Evolutionary conservation across 2,329 filamentous ascomycete genomes (phyloP).

Genomic region (Fusarium sp.): DNA sequence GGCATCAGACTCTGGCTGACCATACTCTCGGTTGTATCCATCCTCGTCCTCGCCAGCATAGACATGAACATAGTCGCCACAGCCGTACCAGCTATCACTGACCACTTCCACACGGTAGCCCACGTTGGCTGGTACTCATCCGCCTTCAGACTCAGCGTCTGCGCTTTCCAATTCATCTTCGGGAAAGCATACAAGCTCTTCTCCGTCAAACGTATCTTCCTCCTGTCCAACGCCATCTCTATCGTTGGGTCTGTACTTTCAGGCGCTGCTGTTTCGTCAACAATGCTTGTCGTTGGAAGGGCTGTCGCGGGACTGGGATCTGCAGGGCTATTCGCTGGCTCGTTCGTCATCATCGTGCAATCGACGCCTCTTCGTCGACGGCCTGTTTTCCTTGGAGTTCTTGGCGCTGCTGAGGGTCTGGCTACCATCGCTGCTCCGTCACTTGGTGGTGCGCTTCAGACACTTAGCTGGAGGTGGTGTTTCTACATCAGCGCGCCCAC

Average conservation of each 20-base stretch:
- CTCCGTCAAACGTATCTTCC: conserved; percentile 45
- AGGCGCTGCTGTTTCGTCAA: conserved; percentile 50
- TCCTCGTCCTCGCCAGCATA: conserved; percentile 27
- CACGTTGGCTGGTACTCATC: conserved; percentile 41
- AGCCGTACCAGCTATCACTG: conserved; percentile 40
- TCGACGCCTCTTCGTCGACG: neutral
- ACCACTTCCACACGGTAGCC: conserved; percentile 37
- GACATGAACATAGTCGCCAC: conserved; percentile 40
- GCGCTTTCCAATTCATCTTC: conserved; percentile 47
- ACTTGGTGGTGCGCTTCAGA: conserved; percentile 41
- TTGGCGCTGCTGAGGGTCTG: conserved; percentile 29
- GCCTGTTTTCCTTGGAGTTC: neutral
- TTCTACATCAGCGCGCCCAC: conserved; percentile 47
- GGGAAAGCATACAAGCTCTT: conserved; percentile 24
- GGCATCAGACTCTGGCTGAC: conserved; percentile 4
- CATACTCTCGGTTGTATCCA: neutral
- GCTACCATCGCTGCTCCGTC: conserved; percentile 36
- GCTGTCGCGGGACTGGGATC: conserved; percentile 56
- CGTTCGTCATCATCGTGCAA: conserved; percentile 16
- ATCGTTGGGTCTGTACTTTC: conserved; percentile 57
- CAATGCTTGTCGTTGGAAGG: conserved; percentile 56
- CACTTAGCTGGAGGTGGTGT: conserved; percentile 48
- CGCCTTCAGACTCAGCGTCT: conserved; percentile 50
- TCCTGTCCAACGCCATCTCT: conserved; percentile 52
- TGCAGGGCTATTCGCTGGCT: conserved; percentile 52